These are phyloP conservation scores for Jamesozyma gamospora DNA, from an alignment of 805 yeast species.

Conservation along the genomic window DNA sequence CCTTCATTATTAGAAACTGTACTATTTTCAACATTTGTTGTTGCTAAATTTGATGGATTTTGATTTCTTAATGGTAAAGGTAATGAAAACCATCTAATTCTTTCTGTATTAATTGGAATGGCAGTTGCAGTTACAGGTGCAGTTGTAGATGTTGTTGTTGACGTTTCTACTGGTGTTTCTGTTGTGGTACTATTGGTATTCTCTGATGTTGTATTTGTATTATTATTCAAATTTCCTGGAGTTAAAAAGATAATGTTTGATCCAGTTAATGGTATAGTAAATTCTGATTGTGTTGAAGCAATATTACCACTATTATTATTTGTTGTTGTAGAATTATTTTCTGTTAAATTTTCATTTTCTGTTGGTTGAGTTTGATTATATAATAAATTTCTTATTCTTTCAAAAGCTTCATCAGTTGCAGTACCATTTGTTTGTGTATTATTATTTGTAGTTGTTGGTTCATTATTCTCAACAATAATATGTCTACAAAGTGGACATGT, in stretches of 20 bases:
- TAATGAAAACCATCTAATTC: constrained; percentile 2
- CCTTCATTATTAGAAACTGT: too few species aligned
- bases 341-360: background rate
- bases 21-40: background rate
- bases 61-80: background rate
- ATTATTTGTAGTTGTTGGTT: constrained; percentile 1
- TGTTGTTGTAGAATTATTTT: background rate
- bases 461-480: constrained; percentile 31
- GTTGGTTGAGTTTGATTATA: constrained; percentile 8
- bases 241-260: constrained; percentile 13
- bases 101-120: constrained; percentile 1
- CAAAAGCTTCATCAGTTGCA: constrained; percentile 14
- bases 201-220: background rate
- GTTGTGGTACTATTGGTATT: constrained; percentile 2
- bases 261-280: constrained; percentile 1
- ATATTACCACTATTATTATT: background rate
- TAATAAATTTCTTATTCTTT: constrained; percentile 21
- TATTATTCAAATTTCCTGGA: constrained; percentile 4
- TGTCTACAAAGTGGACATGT: constrained; percentile 84
- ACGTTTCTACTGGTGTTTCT: background rate
- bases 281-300: background rate
- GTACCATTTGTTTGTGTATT: background rate
- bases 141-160: background rate
- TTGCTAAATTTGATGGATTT: background rate
- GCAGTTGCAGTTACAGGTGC: constrained; percentile 2